Percentiles rank a stretch among this genome's conserved stretches.
Conservation (phyloP, 768 basidiomycete species). For the Cytidiella melzeri region DNA sequence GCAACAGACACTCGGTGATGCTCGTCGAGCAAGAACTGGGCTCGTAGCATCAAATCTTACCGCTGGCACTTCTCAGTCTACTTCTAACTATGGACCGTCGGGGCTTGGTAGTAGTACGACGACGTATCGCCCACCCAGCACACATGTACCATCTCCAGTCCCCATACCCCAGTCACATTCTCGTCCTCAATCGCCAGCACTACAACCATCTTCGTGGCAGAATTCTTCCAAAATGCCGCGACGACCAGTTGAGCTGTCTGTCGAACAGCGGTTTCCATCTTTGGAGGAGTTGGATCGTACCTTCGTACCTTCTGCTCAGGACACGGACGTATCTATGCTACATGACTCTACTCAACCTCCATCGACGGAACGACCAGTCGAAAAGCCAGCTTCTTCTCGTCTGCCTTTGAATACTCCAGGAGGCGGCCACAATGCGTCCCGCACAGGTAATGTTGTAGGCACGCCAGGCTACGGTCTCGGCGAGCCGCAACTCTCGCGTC, state of each 20-base stretch:
- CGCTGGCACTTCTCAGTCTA: slow-evolving; percentile 9
- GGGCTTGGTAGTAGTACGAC: slow-evolving; percentile 21
- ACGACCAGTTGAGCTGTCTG: slow-evolving; percentile 29
- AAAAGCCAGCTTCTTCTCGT: neutral
- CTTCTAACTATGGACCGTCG: slow-evolving; percentile 1
- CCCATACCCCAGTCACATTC: slow-evolving; percentile 14
- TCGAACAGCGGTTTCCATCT: slow-evolving; percentile 79
- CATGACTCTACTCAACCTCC: slow-evolving; percentile 6
- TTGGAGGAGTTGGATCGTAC: slow-evolving; percentile 75
- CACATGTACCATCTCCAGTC: slow-evolving; percentile 18
- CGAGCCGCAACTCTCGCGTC: neutral
- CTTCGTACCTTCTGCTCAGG: slow-evolving; percentile 24
- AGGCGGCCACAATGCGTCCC: neutral
- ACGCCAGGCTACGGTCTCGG: slow-evolving; percentile 3
- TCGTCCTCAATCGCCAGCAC: slow-evolving; percentile 11
- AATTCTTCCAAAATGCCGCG: slow-evolving; percentile 10
- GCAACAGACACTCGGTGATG: slow-evolving; percentile 70
- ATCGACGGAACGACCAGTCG: slow-evolving; percentile 3
- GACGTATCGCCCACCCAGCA: slow-evolving; percentile 21
- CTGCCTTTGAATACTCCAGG: slow-evolving; percentile 3
- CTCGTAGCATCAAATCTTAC: slow-evolving; percentile 37
- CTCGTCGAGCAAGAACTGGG: slow-evolving; percentile 65
- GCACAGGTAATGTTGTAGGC: slow-evolving; percentile 4
- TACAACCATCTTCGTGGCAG: slow-evolving; percentile 1
- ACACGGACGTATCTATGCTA: neutral